phyloP scores from a whole-genome alignment of 495 filamentous ascomycete genomes.

The Tuber aestivum region DNA sequence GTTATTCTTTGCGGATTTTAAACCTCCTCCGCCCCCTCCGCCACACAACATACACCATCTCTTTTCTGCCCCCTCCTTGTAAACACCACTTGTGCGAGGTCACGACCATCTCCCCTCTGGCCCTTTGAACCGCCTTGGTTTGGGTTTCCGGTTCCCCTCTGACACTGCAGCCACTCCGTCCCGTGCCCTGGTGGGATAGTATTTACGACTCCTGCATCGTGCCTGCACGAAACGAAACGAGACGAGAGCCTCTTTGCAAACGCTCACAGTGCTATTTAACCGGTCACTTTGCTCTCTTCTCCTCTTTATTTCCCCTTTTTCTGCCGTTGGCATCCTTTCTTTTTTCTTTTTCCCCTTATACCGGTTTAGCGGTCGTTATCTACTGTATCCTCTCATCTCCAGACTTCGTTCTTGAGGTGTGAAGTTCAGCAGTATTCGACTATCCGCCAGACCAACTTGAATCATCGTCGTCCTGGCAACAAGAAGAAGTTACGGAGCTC shows the following conservation, averaged over 20 bases:
- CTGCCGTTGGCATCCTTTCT: conserved; percentile 14
- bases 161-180: background rate
- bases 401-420: conserved; percentile 42
- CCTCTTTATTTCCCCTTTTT: conserved; percentile 15
- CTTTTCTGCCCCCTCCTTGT: background rate
- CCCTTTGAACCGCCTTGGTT: background rate
- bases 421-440: conserved; percentile 42
- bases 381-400: conserved; percentile 43
- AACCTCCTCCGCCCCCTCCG: conserved; percentile 9
- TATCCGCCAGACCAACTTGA: conserved; percentile 36
- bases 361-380: conserved; percentile 42
- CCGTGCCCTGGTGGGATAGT: background rate
- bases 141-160: background rate
- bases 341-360: conserved; percentile 18
- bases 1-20: conserved; percentile 17
- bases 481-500: conserved; percentile 42
- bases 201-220: background rate
- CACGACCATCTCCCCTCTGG: background rate
- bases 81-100: background rate
- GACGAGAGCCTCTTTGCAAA: background rate
- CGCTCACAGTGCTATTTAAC: background rate
- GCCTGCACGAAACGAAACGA: background rate
- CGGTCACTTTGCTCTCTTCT: background rate
- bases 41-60: conserved; percentile 13
- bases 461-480: conserved; percentile 44